Evolutionary conservation across 208 protist genomes (phyloP), one percentile per base, ranked within the genome.

Genomic region (Blechomonas ayalai): DNA sequence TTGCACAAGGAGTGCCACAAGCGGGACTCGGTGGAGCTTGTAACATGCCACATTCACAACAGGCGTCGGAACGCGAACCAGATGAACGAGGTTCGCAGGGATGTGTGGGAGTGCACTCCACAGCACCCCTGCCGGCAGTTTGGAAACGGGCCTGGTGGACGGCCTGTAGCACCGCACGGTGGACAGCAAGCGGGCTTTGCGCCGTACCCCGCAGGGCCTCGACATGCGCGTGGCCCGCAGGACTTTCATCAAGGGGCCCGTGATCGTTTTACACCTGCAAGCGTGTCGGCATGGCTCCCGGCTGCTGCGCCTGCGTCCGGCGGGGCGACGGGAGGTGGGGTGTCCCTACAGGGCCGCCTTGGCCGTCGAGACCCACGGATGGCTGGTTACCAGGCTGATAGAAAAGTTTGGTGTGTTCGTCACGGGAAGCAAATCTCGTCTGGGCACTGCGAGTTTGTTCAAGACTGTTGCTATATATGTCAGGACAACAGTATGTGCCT

Each of bases 391-490:
- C n/a, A n/a, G n/a, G 16, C 16, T 27, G 41, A 59, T 52, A 42
- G 38, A 9, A 86, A 79, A 55, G 78, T 78, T 28, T 82, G 80
- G 72, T 93, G 85, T 29, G 78, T 78, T 12, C 67, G 67, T 18
- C 85, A 93, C 51, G 85, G 85, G 31, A 93, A 93, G 53, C 70
- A 68, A 39, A 52, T 86, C 10, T 52, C 60, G 7, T 42, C 50
- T 2, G 57, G 51, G 25, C 55, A 86, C 16, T 82, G 67, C 35
- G 70, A 78, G 46, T 52, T 72, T 31, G 27, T 82, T 26, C 64
- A 86, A 44, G 78, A 90, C 45, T 82, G 71, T 37, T 93, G 76
- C 61, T 76, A 81, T 29, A 64, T 88, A 12, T 93, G 85, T 41
- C 62, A 53, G 15, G 85, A 90, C 54, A 53, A 52, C 24, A 86